phyloP scores from a whole-genome alignment of 768 basidiomycete genomes.

The Sporobolomyces roseus region DNA sequence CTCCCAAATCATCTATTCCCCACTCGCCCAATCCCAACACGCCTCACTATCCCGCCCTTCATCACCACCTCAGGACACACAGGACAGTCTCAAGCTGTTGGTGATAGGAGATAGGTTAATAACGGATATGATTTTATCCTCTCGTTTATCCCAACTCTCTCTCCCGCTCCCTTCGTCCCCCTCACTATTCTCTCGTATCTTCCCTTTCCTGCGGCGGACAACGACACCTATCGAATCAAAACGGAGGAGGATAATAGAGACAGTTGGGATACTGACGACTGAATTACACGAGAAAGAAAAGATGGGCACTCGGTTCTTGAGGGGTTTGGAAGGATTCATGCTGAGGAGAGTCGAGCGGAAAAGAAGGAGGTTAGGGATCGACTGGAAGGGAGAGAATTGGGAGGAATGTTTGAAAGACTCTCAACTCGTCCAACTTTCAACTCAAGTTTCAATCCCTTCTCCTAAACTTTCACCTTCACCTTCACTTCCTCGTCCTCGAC shows the following conservation, averaged over 20 bases:
- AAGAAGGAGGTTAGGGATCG: not conserved
- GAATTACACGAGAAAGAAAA: conserved; percentile 44
- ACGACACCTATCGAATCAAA: conserved; percentile 59
- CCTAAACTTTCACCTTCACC: too few species aligned
- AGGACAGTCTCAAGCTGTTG: conserved; percentile 56
- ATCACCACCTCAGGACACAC: not conserved
- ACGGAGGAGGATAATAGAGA: conserved; percentile 1
- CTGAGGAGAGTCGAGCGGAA: not conserved
- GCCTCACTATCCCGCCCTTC: not conserved
- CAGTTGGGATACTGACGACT: conserved; percentile 43
- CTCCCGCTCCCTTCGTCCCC: conserved; percentile 52
- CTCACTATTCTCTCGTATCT: conserved; percentile 77
- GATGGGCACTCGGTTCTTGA: conserved; percentile 18
- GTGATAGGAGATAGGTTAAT: conserved; percentile 88
- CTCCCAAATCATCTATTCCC: conserved; percentile 49
- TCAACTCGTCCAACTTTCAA: too few species aligned
- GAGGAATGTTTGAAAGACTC: conserved; percentile 1
- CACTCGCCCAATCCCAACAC: conserved; percentile 46
- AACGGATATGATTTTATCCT: conserved; percentile 83
- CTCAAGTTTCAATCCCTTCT: too few species aligned
- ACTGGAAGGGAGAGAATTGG: not conserved
- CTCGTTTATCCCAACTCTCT: conserved; percentile 57
- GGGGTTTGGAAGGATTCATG: conserved; percentile 26
- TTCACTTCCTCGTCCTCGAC: not conserved
- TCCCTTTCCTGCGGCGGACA: conserved; percentile 52